Evolutionary conservation across 805 yeast species (phyloP).

Genomic region (Yamadazyma endophytica): DNA sequence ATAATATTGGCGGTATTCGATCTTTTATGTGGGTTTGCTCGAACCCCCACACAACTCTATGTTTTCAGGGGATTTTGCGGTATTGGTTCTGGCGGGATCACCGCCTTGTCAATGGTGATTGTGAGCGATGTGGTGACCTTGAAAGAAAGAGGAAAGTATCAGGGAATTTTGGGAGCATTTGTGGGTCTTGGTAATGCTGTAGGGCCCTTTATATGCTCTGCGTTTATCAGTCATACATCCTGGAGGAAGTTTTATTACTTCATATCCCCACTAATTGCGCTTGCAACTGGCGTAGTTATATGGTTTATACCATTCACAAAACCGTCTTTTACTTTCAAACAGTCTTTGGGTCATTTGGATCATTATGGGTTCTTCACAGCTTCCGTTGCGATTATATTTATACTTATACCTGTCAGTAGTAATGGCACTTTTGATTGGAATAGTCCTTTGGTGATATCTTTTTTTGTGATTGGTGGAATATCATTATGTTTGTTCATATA

Average conservation of each 20-base stretch:
- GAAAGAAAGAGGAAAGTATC: constrained; percentile 50
- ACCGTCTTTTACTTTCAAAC: constrained; percentile 24
- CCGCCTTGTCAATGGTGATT: constrained; percentile 47
- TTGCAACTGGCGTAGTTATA: constrained; percentile 24
- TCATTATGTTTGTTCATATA: constrained; percentile 38
- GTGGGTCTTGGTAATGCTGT: constrained; percentile 49
- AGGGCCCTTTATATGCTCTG: constrained; percentile 55
- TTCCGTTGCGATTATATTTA: constrained; percentile 43
- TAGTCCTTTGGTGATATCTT: constrained; percentile 29
- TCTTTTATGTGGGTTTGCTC: constrained; percentile 46
- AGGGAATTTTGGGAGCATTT: constrained; percentile 48
- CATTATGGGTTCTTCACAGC: constrained; percentile 46
- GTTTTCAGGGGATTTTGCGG: constrained; percentile 52
- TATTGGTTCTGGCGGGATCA: constrained; percentile 52
- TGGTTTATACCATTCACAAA: constrained; percentile 33
- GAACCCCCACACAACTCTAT: constrained; percentile 41
- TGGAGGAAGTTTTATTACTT: constrained; percentile 54
- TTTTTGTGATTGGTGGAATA: constrained; percentile 30
- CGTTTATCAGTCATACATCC: constrained; percentile 33
- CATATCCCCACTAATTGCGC: constrained; percentile 36
- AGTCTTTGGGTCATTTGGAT: constrained; percentile 45
- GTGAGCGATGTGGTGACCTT: constrained; percentile 51
- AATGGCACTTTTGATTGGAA: constrained; percentile 56
- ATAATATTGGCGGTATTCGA: constrained; percentile 38
- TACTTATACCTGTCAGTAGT: constrained; percentile 53